Base-by-base conservation (phyloP, 2,329 filamentous ascomycete genomes). In the Trichoderma brevicompactum region DNA sequence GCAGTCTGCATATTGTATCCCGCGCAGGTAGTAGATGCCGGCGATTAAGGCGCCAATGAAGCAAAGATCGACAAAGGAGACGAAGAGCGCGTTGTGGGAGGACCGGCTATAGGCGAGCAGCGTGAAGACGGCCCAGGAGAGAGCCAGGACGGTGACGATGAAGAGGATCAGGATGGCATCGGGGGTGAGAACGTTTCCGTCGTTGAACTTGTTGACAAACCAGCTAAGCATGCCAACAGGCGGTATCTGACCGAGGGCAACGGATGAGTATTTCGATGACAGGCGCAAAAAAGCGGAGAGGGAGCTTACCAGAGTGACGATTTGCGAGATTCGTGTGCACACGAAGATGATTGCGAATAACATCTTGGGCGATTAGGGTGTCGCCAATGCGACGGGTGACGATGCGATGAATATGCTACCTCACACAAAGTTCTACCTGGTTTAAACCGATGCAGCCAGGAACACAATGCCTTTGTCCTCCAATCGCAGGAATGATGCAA, bases 41-140 rank as follows among this genome's bases (percentile, higher is more conserved):
- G 84, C 87, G 72, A 90, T 89, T 71, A 90, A 82, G 65, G 86
- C 85, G 69, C 86, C 87, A 66, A 89, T 79, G 72, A 90, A 87
- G 72, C 77, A 78, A 12, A 89, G 77, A 75, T 90, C 87, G 75
- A 89, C 70, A 67, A 89, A 70, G 62, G 82, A 79, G 67, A 90
- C 84, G 76, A 89, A 88, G 68, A 79, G 78, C n/a, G 86, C 83
- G 78, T 89, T 88, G 70, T 79, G 75, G 53, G 80, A 82, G 36
- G 84, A 85, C 66, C 87, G 86, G 80, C 87, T 85, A 81, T 89
- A 90, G 75, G 79, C 82, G 81, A 90, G 88, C 68, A 90, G 81
- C 7, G 87, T 90, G 74, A 83, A 83, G 77, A 89, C 76, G 68
- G 85, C 79, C 88, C 88, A 90, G 66, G 85, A 85, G 62, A 85